Percentiles rank a stretch among this genome's conserved stretches.
Conservation (phyloP, 176 grass and related monocot genomes). For the Phragmites australis region DNA sequence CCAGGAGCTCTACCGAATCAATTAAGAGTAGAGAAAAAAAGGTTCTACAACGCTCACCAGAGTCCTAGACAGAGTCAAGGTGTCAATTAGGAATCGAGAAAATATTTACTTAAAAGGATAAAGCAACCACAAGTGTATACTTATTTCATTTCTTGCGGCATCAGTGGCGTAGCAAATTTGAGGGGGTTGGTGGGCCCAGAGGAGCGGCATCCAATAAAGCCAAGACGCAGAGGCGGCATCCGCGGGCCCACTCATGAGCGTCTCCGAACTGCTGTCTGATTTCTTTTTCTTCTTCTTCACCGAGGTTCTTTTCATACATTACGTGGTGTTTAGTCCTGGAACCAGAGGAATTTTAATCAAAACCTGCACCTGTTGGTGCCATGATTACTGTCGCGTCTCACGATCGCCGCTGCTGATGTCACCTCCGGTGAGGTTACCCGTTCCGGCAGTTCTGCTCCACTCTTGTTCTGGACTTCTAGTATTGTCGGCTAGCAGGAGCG, state of each 20-base stretch:
- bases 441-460: not conserved
- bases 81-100: too few relatives aligned
- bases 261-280: not conserved
- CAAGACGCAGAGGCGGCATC: not conserved
- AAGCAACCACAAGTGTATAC: too few relatives aligned
- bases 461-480: too few relatives aligned
- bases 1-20: too few relatives aligned
- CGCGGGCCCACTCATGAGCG: slow-evolving; percentile 9
- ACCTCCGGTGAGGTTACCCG: slow-evolving; percentile 33
- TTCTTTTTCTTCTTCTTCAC: not conserved
- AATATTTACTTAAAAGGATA: too few relatives aligned
- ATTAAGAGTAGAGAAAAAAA: too few relatives aligned
- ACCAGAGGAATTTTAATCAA: not conserved
- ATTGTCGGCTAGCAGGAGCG: too few relatives aligned
- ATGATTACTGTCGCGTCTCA: slow-evolving; percentile 47
- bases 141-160: too few relatives aligned
- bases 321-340: not conserved
- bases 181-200: not conserved
- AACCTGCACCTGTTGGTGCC: slow-evolving; percentile 35
- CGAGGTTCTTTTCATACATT: not conserved
- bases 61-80: too few relatives aligned
- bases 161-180: too few relatives aligned
- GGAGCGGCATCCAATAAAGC: slow-evolving; percentile 35
- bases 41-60: too few relatives aligned
- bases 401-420: not conserved